Evolutionary conservation across 768 basidiomycete species (phyloP), one percentile per base, ranked within the genome.

Genomic region (Pholiota microspora): DNA sequence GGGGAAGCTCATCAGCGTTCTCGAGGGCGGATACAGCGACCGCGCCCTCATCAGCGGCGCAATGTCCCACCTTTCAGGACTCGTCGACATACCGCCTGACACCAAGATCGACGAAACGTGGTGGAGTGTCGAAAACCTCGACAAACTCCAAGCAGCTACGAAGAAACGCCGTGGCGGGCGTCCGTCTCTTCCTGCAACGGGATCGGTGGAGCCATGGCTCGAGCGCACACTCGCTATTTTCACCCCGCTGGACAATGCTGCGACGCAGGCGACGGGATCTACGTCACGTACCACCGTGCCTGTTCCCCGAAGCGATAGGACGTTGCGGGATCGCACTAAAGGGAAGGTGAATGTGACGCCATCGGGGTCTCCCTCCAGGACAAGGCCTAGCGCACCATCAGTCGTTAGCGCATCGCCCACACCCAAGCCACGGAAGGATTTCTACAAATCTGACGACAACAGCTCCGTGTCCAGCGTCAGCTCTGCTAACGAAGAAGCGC

Each of bases 1-100:
- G 1, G 92, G 94, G 0, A 79, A 84, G 36, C 62, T 96, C 4
- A 77, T 98, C 34, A 94, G 92, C 61, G 90, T 98, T 0, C 82
- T 99, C 1, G 96, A 99, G 71, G 96, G 96, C 1, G 96, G 95
- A 1, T 98, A 98, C 64, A 92, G 91, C 61, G 94, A 98, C 67
- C 80, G 88, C 5, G 94, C 96, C 0, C 74, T 98, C 51, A 84
- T 76, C 5, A 93, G 89, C 58, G 96, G 89, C 0, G 79, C 86
- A 0, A 83, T 94, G 81, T 89, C 93, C 0, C 89, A 94, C 66
- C 68, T 96, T 1, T 72, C 74, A 6, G 95, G 94, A 3, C 70
- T 98, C 18, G 75, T 74, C 1, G 77, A 73, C 42, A 66, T 69
- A 18, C 58, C 67, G 5, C 46, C 42, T 59, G 45, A 45, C 32